These are phyloP conservation scores for Chaetomiaceae sp. DNA, from an alignment of 2,329 filamentous ascomycete genomes.

Conservation along the genomic window DNA sequence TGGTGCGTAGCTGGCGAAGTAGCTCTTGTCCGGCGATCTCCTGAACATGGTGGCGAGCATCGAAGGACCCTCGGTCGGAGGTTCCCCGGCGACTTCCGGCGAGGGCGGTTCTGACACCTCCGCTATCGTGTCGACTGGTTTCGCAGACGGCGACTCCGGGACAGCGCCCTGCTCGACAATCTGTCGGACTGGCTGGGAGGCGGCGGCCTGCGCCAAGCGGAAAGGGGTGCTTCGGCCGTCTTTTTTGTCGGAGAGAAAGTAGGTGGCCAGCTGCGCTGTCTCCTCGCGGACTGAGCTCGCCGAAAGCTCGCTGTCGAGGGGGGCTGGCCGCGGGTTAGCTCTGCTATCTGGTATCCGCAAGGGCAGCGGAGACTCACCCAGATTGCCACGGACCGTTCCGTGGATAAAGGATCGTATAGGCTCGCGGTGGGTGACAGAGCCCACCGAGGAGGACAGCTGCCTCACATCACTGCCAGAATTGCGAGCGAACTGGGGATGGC, in stretches of 20 bases:
- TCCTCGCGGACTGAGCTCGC: slow-evolving; percentile 78
- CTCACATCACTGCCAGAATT: slow-evolving; percentile 28
- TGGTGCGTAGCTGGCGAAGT: neutral
- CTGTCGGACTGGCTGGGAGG: slow-evolving; percentile 27
- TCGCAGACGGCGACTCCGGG: slow-evolving; percentile 19
- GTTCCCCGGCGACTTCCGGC: slow-evolving; percentile 35
- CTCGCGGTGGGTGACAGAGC: slow-evolving; percentile 49
- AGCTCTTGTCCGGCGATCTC: slow-evolving; percentile 37
- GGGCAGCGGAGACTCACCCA: slow-evolving; percentile 40
- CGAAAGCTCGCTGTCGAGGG: slow-evolving; percentile 66
- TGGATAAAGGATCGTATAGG: slow-evolving; percentile 70
- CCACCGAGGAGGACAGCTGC: slow-evolving; percentile 39
- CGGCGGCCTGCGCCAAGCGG: slow-evolving; percentile 34
- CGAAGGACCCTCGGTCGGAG: slow-evolving; percentile 36
- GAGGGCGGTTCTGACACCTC: slow-evolving; percentile 59
- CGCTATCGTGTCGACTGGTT: slow-evolving; percentile 48
- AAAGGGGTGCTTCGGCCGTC: slow-evolving; percentile 43
- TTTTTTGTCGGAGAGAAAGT: slow-evolving; percentile 65
- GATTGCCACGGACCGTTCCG: slow-evolving; percentile 55
- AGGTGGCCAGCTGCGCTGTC: slow-evolving; percentile 80
- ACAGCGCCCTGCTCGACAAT: slow-evolving; percentile 21
- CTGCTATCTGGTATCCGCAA: neutral
- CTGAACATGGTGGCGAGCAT: slow-evolving; percentile 48
- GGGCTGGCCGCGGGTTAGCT: slow-evolving; percentile 34
- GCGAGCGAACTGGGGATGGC: slow-evolving; percentile 18